A percentile compares a stretch with the other conserved stretches of the same genome.
These are phyloP conservation scores for Paracoccidioides lutzii DNA, from an alignment of 2,329 filamentous ascomycete genomes.

Conservation along the genomic window DNA sequence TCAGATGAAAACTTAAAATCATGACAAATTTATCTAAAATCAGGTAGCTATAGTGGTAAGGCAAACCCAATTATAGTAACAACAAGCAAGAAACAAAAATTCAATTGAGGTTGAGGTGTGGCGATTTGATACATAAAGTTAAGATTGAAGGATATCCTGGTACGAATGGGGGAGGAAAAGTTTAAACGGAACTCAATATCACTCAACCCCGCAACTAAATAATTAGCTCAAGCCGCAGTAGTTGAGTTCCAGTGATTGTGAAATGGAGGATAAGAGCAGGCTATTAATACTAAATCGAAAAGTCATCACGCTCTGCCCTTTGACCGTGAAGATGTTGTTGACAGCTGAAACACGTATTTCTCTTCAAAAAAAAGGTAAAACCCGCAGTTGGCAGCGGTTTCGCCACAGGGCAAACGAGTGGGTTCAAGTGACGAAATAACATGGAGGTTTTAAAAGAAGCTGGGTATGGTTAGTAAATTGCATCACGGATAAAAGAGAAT, in stretches of 20 bases:
- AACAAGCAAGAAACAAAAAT: no score
- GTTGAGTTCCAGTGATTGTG: neutral
- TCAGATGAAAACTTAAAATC: no score
- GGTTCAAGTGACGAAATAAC: neutral
- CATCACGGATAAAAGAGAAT: neutral
- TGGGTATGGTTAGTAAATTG: neutral
- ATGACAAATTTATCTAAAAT: no score
- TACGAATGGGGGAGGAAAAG: neutral
- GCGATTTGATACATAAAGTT: no score
- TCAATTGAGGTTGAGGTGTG: no score
- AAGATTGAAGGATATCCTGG: neutral
- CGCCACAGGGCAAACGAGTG: slow-evolving; percentile 1
- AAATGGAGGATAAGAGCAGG: neutral
- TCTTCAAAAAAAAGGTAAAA: neutral
- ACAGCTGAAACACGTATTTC: neutral
- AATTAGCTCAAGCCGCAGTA: neutral
- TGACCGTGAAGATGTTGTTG: neutral
- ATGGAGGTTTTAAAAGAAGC: neutral
- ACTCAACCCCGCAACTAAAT: neutral
- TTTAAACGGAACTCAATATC: neutral
- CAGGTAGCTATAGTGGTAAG: no score
- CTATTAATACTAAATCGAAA: neutral
- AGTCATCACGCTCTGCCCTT: no score
- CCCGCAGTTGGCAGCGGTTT: neutral
- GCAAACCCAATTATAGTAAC: no score